Base-by-base conservation (phyloP, 805 yeast genomes). In the Starmerella bombicola region DNA sequence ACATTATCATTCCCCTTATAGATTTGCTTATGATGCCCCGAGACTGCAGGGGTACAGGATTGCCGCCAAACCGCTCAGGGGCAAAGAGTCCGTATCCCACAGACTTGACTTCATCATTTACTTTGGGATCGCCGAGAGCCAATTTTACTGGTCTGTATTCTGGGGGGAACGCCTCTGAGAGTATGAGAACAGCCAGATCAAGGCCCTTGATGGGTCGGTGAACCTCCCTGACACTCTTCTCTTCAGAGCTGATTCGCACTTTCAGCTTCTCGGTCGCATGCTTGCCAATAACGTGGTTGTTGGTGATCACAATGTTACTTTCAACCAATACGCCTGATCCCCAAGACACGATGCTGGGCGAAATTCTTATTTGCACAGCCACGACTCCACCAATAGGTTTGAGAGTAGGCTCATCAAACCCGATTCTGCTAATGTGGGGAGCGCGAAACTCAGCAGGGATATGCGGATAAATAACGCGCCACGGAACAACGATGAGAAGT, bases 241-340 rank as follows among this genome's bases (percentile, higher is more conserved):
- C 34, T 37, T 20, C 35, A 25, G 40, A 26, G 20, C 41, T 26
- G 6, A 18, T 16, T 21, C 31, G 25, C 4, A 21, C 15, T 13
- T 33, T 38, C n/a, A 42, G n/a, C 20, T 21, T 26, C 3, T 42
- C 45, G n/a, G 5, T 9, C 6, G 24, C 22, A 13, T 33, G 24
- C 42, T 51, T 51, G 30, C 7, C 38, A 19, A 57, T 48, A 4
- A 61, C 64, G 38, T 61, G 65, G 34, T 42, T 44, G 40, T 61
- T 61, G 2, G 65, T 59, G n/a, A 52, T 55, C 13, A 61, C 50
- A 1, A 55, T 42, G 5, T 47, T 46, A 3, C 47, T 45, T 12
- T 43, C 50, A 2, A 61, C 41, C 15, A 61, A 42, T 3, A 61
- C 57, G 7, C 64, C 65, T 1, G 65, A 60, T 0, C 65, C 65